These are phyloP conservation scores for Basipetospora chlamydospora DNA, from an alignment of 2,329 filamentous ascomycete genomes.

Conservation along the genomic window DNA sequence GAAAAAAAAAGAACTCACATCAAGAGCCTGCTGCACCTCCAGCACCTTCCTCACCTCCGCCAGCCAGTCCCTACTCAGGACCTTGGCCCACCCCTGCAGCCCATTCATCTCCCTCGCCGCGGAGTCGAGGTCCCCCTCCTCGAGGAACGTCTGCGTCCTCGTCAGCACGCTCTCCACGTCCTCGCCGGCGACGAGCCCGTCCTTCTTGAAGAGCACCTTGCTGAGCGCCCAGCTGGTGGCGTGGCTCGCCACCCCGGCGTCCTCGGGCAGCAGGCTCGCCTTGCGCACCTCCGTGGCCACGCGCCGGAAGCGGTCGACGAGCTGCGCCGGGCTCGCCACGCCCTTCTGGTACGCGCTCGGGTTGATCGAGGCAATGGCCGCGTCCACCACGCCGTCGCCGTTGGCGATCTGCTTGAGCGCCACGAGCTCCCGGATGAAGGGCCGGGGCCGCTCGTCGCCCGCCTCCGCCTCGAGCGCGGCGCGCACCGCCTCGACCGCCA, in stretches of 20 bases:
- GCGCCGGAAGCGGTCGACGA: constrained; percentile 90
- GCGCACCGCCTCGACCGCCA: constrained; percentile 86
- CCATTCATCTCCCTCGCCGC: constrained; percentile 93
- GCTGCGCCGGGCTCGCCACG: constrained; percentile 66
- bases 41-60: constrained; percentile 79
- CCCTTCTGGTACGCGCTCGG: constrained; percentile 86
- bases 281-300: constrained; percentile 89
- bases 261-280: constrained; percentile 78
- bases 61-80: constrained; percentile 86
- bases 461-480: constrained; percentile 63
- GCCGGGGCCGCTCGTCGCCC: constrained; percentile 60
- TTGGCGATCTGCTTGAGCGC: constrained; percentile 84
- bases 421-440: constrained; percentile 84
- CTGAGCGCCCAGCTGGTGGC: constrained; percentile 80
- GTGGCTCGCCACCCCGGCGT: constrained; percentile 88
- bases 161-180: constrained; percentile 91
- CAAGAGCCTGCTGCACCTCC: constrained; percentile 90
- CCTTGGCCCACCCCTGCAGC: constrained; percentile 87
- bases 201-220: constrained; percentile 94
- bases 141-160: constrained; percentile 74
- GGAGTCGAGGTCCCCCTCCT: constrained; percentile 83
- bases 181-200: constrained; percentile 64
- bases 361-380: constrained; percentile 93
- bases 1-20: constrained; percentile 29
- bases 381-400: constrained; percentile 74